Evolutionary conservation across 306 rosid genomes (phyloP).

Genomic region (Cucurbita ficifolia): DNA sequence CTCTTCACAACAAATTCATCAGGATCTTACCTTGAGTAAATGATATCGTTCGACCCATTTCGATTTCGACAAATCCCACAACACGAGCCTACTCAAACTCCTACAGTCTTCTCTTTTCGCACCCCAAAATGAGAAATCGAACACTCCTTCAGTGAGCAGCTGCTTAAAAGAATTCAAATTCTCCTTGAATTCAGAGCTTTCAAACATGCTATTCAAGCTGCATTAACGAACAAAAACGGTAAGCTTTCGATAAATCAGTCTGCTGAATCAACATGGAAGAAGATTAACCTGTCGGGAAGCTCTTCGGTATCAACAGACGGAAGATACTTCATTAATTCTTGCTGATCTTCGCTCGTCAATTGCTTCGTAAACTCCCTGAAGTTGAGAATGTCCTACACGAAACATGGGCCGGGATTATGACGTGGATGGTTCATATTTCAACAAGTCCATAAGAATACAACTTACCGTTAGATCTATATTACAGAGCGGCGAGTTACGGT

Average conservation of each 20-base stretch:
- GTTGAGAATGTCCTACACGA: conserved; percentile 53
- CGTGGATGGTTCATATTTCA: neutral
- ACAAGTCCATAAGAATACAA: conserved; percentile 10
- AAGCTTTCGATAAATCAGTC: neutral
- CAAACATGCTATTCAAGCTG: conserved; percentile 74
- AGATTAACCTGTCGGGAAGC: conserved; percentile 63
- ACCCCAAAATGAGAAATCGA: conserved; percentile 56
- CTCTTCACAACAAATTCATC: neutral
- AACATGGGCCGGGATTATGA: neutral
- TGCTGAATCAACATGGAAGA: neutral
- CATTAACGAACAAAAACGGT: conserved; percentile 21
- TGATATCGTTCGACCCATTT: conserved; percentile 73
- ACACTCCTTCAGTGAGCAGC: conserved; percentile 75
- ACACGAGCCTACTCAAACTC: conserved; percentile 54
- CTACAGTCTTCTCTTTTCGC: conserved; percentile 69
- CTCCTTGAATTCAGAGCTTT: conserved; percentile 72
- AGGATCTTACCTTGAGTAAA: conserved; percentile 48
- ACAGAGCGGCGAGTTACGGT: conserved; percentile 56
- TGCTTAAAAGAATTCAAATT: conserved; percentile 65
- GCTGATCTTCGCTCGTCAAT: conserved; percentile 78
- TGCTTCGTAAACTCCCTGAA: conserved; percentile 59
- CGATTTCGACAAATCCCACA: conserved; percentile 45
- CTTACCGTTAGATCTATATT: conserved; percentile 70
- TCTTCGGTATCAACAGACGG: conserved; percentile 52
- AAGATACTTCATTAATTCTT: conserved; percentile 57